Percentiles rank a stretch among this genome's conserved stretches.
phyloP scores from a whole-genome alignment of 192 early-diverging fungal genomes.

The Coemansia javaensis region DNA sequence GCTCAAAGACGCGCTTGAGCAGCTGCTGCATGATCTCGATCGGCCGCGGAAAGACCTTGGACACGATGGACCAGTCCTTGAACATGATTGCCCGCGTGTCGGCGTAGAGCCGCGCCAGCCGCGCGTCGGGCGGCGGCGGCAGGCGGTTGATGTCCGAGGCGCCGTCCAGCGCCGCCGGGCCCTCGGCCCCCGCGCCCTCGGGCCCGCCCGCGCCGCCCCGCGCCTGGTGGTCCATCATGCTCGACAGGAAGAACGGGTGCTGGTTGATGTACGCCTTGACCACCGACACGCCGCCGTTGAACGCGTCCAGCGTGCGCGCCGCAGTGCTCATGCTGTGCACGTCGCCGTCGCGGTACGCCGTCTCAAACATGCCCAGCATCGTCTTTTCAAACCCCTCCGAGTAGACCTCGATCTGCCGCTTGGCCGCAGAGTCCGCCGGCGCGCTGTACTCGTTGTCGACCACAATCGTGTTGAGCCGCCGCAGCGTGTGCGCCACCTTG shows the following conservation, averaged over 20 bases:
- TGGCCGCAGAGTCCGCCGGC: conserved; percentile 54
- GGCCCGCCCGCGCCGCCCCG: no score
- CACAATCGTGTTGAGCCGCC: conserved; percentile 74
- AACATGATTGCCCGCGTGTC: conserved; percentile 78
- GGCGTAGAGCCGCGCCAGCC: conserved; percentile 71
- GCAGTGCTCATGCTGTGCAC: conserved; percentile 63
- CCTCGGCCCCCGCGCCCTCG: no score
- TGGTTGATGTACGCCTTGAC: conserved; percentile 95
- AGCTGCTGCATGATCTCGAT: conserved; percentile 88
- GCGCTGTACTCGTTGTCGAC: conserved; percentile 47
- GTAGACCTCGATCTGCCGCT: conserved; percentile 83
- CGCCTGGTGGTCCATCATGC: conserved; percentile 64
- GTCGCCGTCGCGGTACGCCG: conserved; percentile 75
- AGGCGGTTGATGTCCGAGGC: conserved; percentile 35
- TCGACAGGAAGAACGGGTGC: conserved; percentile 91
- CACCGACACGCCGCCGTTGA: conserved; percentile 94
- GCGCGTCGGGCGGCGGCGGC: conserved; percentile 65
- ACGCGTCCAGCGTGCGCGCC: conserved; percentile 82
- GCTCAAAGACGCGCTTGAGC: conserved; percentile 91
- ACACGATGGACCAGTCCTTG: conserved; percentile 87
- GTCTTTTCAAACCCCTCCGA: conserved; percentile 89
- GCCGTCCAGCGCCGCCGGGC: conserved; percentile 41
- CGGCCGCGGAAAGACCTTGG: conserved; percentile 91
- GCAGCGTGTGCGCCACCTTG: conserved; percentile 81
- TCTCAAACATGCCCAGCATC: conserved; percentile 83